Base-by-base conservation (phyloP, 148 eudicot genomes). In the Hydrangea macrophylla region DNA sequence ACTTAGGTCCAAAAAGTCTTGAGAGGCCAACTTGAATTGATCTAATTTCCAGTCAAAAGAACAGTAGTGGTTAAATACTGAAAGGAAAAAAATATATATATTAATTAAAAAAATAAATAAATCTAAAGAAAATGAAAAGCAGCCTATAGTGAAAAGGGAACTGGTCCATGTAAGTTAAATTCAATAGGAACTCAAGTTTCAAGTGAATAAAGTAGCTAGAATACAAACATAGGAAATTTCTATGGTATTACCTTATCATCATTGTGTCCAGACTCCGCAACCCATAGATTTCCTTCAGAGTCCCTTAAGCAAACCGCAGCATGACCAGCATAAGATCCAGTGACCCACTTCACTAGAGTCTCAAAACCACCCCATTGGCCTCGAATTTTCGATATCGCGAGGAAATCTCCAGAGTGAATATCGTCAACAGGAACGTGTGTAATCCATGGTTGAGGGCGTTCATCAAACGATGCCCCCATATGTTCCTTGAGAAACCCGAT, bases 311-410 rank as follows among this genome's bases (percentile, higher is more conserved):
- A 95, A 70, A 95, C 90, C 68, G 99, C 96, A 50, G 85, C 68
- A 71, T 95, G 99, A 60, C 99, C 99, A 15, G 99, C 97, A 89
- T 87, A 95, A 55, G 97, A 76, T 75, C 97, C 97, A 9, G 91
- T 80, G 33, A 89, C 99, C 99, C 99, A 95, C 72, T 95, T 95
- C 85, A 91, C 99, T 68, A 95, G 61, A 40, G 90, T 91, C 93
- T 95, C 97, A 84, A 94, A 95, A 63, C 81, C 99, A 73, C 97
- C 99, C 97, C 97, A 91, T 8, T 85, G 83, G 7, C 99, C 99
- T 53, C 99, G 89, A 26, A 95, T 91, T 78, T 91, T 95, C 5
- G 99, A 95, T 76, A 95, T 72, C 48, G 87, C 99, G 64, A 95
- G 89, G 59, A 95, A 85, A 73, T 95, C 99, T 66, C 99, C 99